Base-by-base conservation (phyloP, 2,329 filamentous ascomycete species). In the Lasiodiplodia citricola region DNA sequence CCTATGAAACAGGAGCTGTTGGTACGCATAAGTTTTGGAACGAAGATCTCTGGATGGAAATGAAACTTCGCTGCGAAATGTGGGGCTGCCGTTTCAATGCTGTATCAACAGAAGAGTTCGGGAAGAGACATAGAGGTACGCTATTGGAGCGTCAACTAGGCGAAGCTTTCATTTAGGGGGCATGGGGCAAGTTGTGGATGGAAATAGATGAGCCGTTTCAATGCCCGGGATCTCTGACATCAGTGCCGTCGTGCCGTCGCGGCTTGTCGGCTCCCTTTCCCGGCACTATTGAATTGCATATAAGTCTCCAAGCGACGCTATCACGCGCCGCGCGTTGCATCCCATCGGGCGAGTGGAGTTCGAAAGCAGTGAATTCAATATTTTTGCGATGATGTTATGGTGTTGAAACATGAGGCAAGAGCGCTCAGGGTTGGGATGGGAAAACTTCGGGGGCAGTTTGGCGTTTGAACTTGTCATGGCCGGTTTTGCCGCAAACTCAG, bases 11-110 rank as follows among this genome's bases (percentile, higher is more conserved):
- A 14, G 25, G 44, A 1, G 25, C 28, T 6, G 41, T 10, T 41
- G 58, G 37, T 64, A 64, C 31, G 60, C 60, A 52, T 64, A 52
- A 64, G 60, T 52, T 52, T 64, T 52, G 60, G 60, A 37, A 52
- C 44, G 60, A 28, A 52, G 60, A 64, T 64, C 60, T 64, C 10
- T 18, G 47, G 28, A 52, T 37, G 44, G 44, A 64, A 38, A 64
- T 64, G 60, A 64, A 52, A 52, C 60, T 52, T 51, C 16, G 25
- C 58, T 7, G 58, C 25, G 41, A 62, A 51, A 25, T 52, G 60
- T 64, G 60, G 60, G 60, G 60, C 44, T 25, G n/a, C 18, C 11
- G 60, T 64, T 64, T 64, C 60, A 64, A 64, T 21, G 44, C 28
- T 64, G 60, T 64, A 52, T 52, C 60, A 38, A 51, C 25, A 21